Conservation (phyloP, 2,329 filamentous ascomycete species). For the Scleromitrula shiraiana region DNA sequence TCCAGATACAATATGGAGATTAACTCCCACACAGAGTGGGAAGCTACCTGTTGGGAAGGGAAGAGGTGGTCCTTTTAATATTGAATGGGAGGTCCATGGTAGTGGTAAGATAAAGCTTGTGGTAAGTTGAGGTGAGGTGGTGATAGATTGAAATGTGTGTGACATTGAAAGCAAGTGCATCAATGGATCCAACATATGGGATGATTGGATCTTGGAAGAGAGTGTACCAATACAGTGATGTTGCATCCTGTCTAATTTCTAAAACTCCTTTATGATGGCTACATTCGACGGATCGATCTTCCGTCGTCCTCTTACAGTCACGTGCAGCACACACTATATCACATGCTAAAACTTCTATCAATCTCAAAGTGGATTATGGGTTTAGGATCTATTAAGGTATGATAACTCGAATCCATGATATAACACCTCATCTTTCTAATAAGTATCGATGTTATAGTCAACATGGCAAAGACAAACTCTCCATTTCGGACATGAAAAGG, state of each 20-base stretch:
- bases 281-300: too few relatives aligned
- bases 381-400: conserved; percentile 52
- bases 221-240: too few relatives aligned
- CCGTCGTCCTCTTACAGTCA: too few relatives aligned
- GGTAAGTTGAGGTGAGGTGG: conserved; percentile 37
- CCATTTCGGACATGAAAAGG: conserved; percentile 68
- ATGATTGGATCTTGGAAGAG: too few relatives aligned
- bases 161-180: neutral
- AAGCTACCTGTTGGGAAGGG: conserved; percentile 55
- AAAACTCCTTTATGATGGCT: too few relatives aligned
- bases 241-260: too few relatives aligned
- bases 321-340: conserved; percentile 8
- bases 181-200: too few relatives aligned
- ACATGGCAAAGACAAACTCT: conserved; percentile 79
- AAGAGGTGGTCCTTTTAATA: conserved; percentile 66
- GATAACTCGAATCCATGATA: neutral
- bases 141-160: neutral
- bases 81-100: conserved; percentile 76
- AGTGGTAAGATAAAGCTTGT: conserved; percentile 62
- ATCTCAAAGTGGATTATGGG: conserved; percentile 79
- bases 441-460: conserved; percentile 26
- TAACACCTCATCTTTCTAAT: neutral
- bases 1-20: conserved; percentile 56
- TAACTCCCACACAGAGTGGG: conserved; percentile 57
- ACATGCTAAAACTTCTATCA: conserved; percentile 9